Base-by-base conservation (phyloP, 1,284 basidiomycete species). In the Leccinum subfulvum region DNA sequence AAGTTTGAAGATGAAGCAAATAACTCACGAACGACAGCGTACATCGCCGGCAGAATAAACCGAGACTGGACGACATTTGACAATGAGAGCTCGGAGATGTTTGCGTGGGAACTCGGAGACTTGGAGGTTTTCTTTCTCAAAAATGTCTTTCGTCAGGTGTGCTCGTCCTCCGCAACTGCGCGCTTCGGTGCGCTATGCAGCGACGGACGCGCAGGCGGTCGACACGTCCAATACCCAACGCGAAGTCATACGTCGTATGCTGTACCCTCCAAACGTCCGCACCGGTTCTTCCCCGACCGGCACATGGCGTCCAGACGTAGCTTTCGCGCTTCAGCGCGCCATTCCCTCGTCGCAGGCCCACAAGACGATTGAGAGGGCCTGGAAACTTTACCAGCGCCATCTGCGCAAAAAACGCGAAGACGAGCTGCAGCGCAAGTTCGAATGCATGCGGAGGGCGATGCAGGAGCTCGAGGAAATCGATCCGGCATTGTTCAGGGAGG, bases 291-390 rank as follows among this genome's bases (percentile, higher is more conserved):
- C 90, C 7, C 94, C 93, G 2, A 89, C 87, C 9, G 93, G 93
- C 13, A 85, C 88, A 62, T 93, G 93, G 87, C 86, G 92, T 65
- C 86, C 87, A 33, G 87, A 93, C 71, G 87, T 89, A 41, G 86
- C 79, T 60, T 82, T 78, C 64, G 90, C 84, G 5, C 78, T 96
- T 16, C 86, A 89, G 66, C 83, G 83, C 59, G 90, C 91, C 10
- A 87, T 95, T 61, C 91, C 91, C 13, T 90, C 88, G 4, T 85
- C 83, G 13, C 95, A 98, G 77, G 94, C 94, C 0, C 94, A 98
- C 79, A 88, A 94, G 69, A 98, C 95, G 7, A 95, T 98, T 66
- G 91, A 92, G 67, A 88, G 96, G 44, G 96, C 96, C 3, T 98
- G 92, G 91, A 79, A 90, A 60, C 83, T 98, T 21, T 88, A 91